Base-by-base conservation (phyloP, 75 land plant genomes). In the Azolla pinnata region DNA sequence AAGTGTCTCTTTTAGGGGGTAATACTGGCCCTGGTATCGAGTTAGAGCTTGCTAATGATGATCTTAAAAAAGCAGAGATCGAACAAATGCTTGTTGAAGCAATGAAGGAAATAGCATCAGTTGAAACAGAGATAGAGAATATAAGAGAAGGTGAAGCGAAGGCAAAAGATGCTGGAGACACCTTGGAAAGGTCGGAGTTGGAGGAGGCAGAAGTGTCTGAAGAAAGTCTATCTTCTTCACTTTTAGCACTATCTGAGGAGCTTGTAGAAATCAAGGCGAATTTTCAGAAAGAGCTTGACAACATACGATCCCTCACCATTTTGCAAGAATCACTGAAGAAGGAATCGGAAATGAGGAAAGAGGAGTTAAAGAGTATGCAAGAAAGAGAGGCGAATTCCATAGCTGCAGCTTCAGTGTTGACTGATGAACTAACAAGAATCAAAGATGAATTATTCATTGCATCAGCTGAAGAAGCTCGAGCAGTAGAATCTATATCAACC, bases 321-420 rank as follows among this genome's bases (percentile, higher is more conserved):
- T 26, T 72, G 52, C 46, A 74, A 38, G 79, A 79, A 35, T 70
- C 73, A 21, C 72, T 85, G 9, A 81, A 77, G 59, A 14, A 35
- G 31, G 83, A 85, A 30, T 45, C 83, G 33, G 91, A 73, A 50
- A 65, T 65, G 45, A 71, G 79, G 47, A 76, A 62, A 56, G 79
- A 70, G 44, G 81, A 87, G 65, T 75, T 81, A 52, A 14, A 45
- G 20, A 85, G 75, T 49, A 38, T 81, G 34, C 79, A 67, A 54
- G 80, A 74, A 49, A 80, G 79, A 64, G 89, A 85, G 58, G 68
- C 65, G 12, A 78, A 79, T 61, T 65, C 77, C 23, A 81, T 79
- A 63, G 73, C 88, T 33, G 49, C 69, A 59, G 74, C 80, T 38
- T 79, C 78, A 17, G 66, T 68, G 29, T 61, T 84, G 61, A 76